Conservation (phyloP, 345 rosid genomes). For the Eucalyptus dawsonii region DNA sequence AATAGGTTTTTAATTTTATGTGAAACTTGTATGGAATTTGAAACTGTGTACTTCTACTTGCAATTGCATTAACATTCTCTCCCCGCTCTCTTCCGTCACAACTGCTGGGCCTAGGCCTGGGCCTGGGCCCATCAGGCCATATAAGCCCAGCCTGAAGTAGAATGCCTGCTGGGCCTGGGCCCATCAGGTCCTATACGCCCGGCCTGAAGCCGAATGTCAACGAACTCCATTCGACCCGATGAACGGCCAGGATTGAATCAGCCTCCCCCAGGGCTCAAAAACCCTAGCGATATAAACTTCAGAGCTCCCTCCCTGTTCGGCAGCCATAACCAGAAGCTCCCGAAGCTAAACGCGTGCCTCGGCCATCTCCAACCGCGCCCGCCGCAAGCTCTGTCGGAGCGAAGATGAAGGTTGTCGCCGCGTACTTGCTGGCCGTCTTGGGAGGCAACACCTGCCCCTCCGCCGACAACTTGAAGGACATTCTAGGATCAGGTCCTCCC, state of each 20-base stretch:
- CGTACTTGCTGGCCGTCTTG: slow-evolving; percentile 42
- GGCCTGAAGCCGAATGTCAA: neutral
- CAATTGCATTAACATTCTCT: neutral
- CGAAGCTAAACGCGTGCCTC: neutral
- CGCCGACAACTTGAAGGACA: slow-evolving; percentile 22
- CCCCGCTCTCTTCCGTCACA: neutral
- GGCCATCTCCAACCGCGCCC: neutral
- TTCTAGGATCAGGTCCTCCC: slow-evolving; percentile 29
- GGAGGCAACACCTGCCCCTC: slow-evolving; percentile 42
- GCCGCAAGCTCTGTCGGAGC: neutral
- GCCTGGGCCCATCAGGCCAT: neutral
- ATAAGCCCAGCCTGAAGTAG: neutral
- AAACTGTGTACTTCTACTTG: fast-evolving
- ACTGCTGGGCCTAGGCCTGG: neutral
- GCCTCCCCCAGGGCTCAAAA: neutral
- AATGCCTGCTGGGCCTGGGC: neutral
- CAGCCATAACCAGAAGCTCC: neutral
- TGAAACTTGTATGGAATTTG: neutral
- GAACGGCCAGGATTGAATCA: neutral
- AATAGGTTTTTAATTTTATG: fast-evolving
- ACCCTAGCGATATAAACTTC: neutral
- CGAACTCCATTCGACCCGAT: neutral
- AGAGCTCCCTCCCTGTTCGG: neutral
- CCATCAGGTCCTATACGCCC: neutral
- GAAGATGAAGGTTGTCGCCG: slow-evolving; percentile 44